Base-by-base conservation (phyloP, 495 filamentous ascomycete species). In the Penicillium flavigenum region DNA sequence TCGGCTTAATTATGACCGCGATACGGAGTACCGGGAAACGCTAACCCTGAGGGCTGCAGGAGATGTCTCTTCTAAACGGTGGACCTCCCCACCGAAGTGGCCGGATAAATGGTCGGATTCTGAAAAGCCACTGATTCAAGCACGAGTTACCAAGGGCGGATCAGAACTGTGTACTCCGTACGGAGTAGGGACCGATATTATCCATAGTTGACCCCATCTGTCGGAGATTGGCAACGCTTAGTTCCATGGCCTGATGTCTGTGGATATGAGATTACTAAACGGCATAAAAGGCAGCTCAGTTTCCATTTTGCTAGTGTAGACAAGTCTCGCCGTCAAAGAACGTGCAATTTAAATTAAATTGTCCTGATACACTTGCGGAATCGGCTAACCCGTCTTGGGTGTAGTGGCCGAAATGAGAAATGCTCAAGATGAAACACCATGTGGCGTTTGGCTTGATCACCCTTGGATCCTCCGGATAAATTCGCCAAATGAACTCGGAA, bases 341-440 rank as follows among this genome's bases (percentile, higher is more conserved):
- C 61, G 17, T 17, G 44, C 55, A 56, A 55, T 49, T 14, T 24
- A 24, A 48, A 10, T 11, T 45, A 61, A 49, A 65, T 65, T 63
- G 51, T 47, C 63, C 57, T 56, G 63, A 56, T 52, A 46, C 51
- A 61, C 38, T 34, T 39, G 51, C 52, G 57, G 65, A 32, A 22
- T 63, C 17, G 45, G 16, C 56, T 47, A 52, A 63, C 51, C 63
- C 57, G 8, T 39, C 24, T 47, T 59, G 41, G 47, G 56, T 55
- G 46, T 42, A 9, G 50, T 46, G 45, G 49, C 63, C 63, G 63
- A 61, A 32, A 65, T 65, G 59, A 61, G 39, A 34, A 14, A 42
- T 52, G 36, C 43, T 64, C 47, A 65, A 63, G 51, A 19, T 68
- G 65, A 68, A 68, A 68, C 65, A 56, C 7, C 32, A 57, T 54